Percentiles rank a stretch among this genome's conserved stretches.
These are phyloP conservation scores for Anaeramoeba flamelloides DNA, from an alignment of 78 protist genomes.

Conservation along the genomic window DNA sequence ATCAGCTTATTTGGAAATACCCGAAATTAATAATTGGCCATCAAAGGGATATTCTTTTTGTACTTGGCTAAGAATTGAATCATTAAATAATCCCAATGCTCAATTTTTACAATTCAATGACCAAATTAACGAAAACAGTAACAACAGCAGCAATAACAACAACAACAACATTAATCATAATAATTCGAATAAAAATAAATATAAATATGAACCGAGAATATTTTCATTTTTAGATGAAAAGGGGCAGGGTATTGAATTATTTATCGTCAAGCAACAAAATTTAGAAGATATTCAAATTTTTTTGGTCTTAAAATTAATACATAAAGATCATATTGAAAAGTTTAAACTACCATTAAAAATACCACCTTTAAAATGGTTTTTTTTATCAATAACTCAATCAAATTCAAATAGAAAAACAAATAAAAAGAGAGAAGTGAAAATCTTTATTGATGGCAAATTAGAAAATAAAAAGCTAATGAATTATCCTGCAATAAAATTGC, in stretches of 20 bases:
- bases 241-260: conserved; percentile 16
- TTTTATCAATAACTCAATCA: conserved; percentile 10
- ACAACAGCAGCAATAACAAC: neutral
- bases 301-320: neutral
- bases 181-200: no score
- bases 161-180: neutral
- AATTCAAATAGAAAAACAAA: neutral
- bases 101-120: neutral
- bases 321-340: neutral
- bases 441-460: conserved; percentile 15
- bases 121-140: neutral
- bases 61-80: conserved; percentile 24
- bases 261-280: neutral
- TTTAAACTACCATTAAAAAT: neutral
- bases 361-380: conserved; percentile 7
- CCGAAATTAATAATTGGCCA: conserved; percentile 2
- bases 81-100: neutral
- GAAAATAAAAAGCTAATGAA: conserved; percentile 15
- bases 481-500: conserved; percentile 11
- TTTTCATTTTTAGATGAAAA: conserved; percentile 1
- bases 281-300: neutral
- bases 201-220: conserved; percentile 20
- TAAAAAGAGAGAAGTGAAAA: conserved; percentile 12
- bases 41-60: conserved; percentile 18
- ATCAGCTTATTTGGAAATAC: conserved; percentile 8